Conservation (phyloP, 2,329 filamentous ascomycete genomes). For the Stagonosporopsis rhizophila region DNA sequence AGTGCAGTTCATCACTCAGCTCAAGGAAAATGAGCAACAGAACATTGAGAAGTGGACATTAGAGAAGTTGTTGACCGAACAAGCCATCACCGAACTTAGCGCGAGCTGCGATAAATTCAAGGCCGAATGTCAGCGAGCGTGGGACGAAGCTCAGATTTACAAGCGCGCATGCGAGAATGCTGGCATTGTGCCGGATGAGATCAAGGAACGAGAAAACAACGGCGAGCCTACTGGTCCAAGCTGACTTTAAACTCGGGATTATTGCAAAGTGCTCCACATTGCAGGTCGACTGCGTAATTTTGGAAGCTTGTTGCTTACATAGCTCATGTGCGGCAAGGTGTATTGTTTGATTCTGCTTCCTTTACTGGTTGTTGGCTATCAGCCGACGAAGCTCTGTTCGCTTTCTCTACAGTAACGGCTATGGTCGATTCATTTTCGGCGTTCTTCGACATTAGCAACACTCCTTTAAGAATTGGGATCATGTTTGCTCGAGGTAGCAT, state of each 20-base stretch:
- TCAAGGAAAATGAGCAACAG: conserved; percentile 91
- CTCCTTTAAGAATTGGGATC: conserved; percentile 27
- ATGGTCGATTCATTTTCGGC: conserved; percentile 22
- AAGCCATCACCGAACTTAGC: conserved; percentile 87
- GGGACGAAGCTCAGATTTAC: conserved; percentile 80
- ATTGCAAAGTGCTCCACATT: background rate
- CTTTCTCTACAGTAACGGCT: conserved; percentile 5
- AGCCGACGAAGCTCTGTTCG: conserved; percentile 4
- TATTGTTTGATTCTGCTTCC: background rate
- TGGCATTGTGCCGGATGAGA: conserved; percentile 50
- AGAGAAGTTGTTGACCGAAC: conserved; percentile 88
- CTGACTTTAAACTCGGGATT: conserved; percentile 17
- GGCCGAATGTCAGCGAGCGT: conserved; percentile 77
- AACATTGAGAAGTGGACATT: conserved; percentile 95
- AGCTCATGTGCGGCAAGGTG: background rate
- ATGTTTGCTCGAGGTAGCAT: conserved; percentile 22
- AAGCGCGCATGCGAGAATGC: conserved; percentile 60
- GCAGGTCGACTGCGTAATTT: background rate
- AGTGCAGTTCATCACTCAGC: conserved; percentile 90
- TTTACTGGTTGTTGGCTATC: conserved; percentile 9
- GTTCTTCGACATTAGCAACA: conserved; percentile 31
- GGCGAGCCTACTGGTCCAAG: conserved; percentile 47
- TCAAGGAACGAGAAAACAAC: conserved; percentile 50
- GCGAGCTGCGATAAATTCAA: conserved; percentile 88
- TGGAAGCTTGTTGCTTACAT: background rate